Evolutionary conservation across 345 rosid species (phyloP).

Genomic region (Eucalyptus grandis): DNA sequence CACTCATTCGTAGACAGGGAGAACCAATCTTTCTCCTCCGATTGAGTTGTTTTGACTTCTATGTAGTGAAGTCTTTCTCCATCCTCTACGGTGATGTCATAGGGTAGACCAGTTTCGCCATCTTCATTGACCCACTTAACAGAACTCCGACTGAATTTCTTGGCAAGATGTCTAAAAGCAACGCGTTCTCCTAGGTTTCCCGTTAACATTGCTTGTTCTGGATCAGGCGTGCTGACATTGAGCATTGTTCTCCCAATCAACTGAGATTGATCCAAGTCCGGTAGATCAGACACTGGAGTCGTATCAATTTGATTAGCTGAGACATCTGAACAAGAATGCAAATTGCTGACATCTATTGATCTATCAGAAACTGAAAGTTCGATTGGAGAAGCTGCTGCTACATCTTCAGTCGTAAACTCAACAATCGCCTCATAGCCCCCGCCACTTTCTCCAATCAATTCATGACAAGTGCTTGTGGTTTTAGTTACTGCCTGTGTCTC

Average conservation of each 20-base stretch:
- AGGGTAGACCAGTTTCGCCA: constrained; percentile 72
- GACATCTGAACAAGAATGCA: background rate
- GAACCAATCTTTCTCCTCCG: constrained; percentile 76
- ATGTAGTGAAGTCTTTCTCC: constrained; percentile 24
- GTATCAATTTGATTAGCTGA: constrained; percentile 5
- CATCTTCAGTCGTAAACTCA: constrained; percentile 22
- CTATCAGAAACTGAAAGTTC: background rate
- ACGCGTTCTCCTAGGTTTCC: constrained; percentile 68
- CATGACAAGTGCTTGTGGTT: background rate
- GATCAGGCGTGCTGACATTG: constrained; percentile 26
- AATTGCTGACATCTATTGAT: background rate
- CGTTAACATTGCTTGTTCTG: constrained; percentile 29
- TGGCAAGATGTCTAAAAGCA: constrained; percentile 48
- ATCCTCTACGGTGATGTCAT: constrained; percentile 45
- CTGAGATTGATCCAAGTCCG: constrained; percentile 2
- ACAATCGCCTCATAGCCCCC: constrained; percentile 7
- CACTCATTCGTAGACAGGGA: constrained; percentile 64
- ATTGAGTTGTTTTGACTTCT: constrained; percentile 82
- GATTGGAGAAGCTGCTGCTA: background rate
- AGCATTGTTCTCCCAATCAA: constrained; percentile 42
- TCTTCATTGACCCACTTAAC: constrained; percentile 79
- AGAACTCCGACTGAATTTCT: constrained; percentile 9
- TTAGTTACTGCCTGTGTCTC: constrained; percentile 4
- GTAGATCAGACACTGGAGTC: constrained; percentile 6
- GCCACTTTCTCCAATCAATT: background rate